Percentiles rank a stretch among this genome's conserved stretches.
phyloP scores from a whole-genome alignment of 2,329 filamentous ascomycete species.

The Lachnellula hyalina region DNA sequence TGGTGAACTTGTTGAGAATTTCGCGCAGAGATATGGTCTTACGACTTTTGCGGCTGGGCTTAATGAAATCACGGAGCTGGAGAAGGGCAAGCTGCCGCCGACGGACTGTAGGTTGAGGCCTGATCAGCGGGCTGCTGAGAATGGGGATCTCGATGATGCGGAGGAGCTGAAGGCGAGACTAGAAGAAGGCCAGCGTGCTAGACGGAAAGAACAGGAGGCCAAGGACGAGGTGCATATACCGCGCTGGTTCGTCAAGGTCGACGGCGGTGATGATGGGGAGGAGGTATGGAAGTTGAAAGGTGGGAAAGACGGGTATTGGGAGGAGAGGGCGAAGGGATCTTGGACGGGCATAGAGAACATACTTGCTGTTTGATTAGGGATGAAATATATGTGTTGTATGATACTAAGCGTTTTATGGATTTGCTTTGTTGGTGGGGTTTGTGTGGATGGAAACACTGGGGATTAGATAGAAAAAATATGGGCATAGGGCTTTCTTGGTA shows the following conservation, averaged over 20 bases:
- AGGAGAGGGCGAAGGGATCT: conserved; percentile 63
- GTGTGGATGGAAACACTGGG: not conserved
- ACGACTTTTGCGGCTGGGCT: conserved; percentile 80
- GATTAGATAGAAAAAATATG: not conserved
- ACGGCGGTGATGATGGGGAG: conserved; percentile 51
- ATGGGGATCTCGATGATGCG: conserved; percentile 74
- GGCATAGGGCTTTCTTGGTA: not conserved
- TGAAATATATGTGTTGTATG: no score
- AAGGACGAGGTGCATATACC: conserved; percentile 67
- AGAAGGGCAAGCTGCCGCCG: conserved; percentile 66
- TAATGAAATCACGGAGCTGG: conserved; percentile 81
- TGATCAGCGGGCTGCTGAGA: conserved; percentile 81
- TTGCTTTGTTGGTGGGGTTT: not conserved
- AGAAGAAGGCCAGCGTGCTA: conserved; percentile 76
- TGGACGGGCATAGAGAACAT: conserved; percentile 57
- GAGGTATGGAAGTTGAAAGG: conserved; percentile 71
- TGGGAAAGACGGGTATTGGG: conserved; percentile 91
- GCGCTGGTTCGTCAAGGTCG: conserved; percentile 76
- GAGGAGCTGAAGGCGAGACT: conserved; percentile 77
- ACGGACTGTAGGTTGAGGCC: conserved; percentile 82
- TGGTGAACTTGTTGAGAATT: conserved; percentile 72
- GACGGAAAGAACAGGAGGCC: conserved; percentile 71
- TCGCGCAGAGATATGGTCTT: conserved; percentile 77
- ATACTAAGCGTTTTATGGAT: not conserved
- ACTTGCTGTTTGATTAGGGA: conserved; percentile 32